Percentiles rank a stretch among this genome's conserved stretches.
phyloP scores from a whole-genome alignment of 2,329 filamentous ascomycete genomes.

The Xylaria sp. region DNA sequence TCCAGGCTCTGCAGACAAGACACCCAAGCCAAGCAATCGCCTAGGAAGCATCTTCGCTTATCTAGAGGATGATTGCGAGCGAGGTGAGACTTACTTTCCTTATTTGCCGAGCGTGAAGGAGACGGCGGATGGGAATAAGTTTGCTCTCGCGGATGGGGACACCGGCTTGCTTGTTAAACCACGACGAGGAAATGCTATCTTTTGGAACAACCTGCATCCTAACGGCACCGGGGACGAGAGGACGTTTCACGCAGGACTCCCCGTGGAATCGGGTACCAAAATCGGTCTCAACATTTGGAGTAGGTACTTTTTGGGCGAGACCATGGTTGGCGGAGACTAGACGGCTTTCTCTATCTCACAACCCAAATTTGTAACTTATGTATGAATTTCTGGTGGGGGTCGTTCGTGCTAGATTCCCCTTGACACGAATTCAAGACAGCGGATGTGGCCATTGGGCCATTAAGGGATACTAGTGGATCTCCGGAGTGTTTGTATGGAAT shows the following conservation, averaged over 20 bases:
- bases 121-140: conserved; percentile 35
- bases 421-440: no score
- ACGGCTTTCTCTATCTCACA: no score
- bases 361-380: no score
- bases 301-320: conserved; percentile 26
- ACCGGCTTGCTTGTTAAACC: conserved; percentile 37
- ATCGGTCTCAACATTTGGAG: conserved; percentile 35
- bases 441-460: no score
- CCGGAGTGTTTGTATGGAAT: no score
- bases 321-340: conserved; percentile 26
- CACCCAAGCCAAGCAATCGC: conserved; percentile 32
- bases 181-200: conserved; percentile 34
- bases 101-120: conserved; percentile 30
- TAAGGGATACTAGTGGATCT: no score
- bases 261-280: conserved; percentile 32
- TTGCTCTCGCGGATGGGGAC: conserved; percentile 22
- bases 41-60: conserved; percentile 38
- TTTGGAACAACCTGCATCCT: conserved; percentile 34
- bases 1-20: conserved; percentile 1
- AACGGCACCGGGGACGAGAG: conserved; percentile 34
- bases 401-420: no score
- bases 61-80: conserved; percentile 36
- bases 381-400: no score
- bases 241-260: conserved; percentile 24
- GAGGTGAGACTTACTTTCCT: conserved; percentile 39